Conservation (phyloP, 176 grass and related monocot species). For the Cenchrus purpureus region DNA sequence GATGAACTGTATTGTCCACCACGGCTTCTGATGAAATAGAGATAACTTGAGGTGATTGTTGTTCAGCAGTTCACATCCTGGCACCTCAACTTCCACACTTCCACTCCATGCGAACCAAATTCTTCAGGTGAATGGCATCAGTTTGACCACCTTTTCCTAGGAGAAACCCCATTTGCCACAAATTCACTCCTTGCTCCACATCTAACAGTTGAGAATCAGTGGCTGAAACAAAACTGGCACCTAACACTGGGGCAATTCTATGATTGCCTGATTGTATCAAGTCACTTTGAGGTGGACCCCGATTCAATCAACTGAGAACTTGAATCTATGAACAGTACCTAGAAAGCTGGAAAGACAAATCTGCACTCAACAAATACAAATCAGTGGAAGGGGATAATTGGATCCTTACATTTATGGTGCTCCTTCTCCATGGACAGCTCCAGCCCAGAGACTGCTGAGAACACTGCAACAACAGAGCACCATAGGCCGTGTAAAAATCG, state of each 20-base stretch:
- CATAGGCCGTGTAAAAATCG: conserved; percentile 28
- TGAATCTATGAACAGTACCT: conserved; percentile 22
- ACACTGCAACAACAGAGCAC: conserved; percentile 63
- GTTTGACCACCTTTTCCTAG: conserved; percentile 18
- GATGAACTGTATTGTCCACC: background rate
- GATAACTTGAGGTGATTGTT: background rate
- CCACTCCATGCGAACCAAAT: background rate
- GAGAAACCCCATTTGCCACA: conserved; percentile 16
- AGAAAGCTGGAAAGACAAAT: conserved; percentile 32
- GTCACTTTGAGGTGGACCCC: conserved; percentile 31
- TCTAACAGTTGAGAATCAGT: conserved; percentile 17
- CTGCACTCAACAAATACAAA: conserved; percentile 19
- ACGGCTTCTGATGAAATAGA: conserved; percentile 28
- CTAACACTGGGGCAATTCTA: background rate
- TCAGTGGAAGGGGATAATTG: conserved; percentile 30
- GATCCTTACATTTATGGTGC: conserved; percentile 97
- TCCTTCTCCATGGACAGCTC: conserved; percentile 91
- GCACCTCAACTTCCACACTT: conserved; percentile 1
- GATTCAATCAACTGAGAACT: conserved; percentile 21
- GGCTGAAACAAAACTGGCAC: background rate
- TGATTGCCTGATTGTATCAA: conserved; percentile 6
- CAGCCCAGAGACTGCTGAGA: conserved; percentile 94
- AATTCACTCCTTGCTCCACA: conserved; percentile 17
- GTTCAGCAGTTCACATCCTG: conserved; percentile 12
- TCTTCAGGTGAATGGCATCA: background rate